These are phyloP conservation scores for Piloderma croceum DNA, from an alignment of 768 basidiomycete genomes.

Conservation along the genomic window DNA sequence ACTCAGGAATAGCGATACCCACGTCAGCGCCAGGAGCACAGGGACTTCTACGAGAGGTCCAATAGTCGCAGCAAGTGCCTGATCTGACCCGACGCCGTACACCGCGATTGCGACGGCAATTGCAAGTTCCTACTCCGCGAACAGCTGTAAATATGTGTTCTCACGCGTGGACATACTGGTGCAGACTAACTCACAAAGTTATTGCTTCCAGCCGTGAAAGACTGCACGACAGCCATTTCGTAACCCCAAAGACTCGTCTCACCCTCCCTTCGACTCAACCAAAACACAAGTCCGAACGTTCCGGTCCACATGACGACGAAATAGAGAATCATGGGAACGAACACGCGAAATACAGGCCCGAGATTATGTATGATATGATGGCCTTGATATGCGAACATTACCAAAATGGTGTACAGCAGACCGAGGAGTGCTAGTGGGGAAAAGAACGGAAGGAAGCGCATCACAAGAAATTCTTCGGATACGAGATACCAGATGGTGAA, in stretches of 20 bases:
- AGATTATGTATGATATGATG: slow-evolving; percentile 70
- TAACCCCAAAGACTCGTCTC: slow-evolving; percentile 38
- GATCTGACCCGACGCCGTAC: slow-evolving; percentile 71
- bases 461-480: slow-evolving; percentile 44
- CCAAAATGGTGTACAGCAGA: slow-evolving; percentile 74
- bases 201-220: slow-evolving; percentile 76
- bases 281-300: slow-evolving; percentile 53
- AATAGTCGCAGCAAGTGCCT: slow-evolving; percentile 78
- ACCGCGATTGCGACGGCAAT: slow-evolving; percentile 78
- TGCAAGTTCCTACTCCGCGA: slow-evolving; percentile 67
- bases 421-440: slow-evolving; percentile 67
- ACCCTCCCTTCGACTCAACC: slow-evolving; percentile 33
- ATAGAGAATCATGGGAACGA: slow-evolving; percentile 77
- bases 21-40: slow-evolving; percentile 63
- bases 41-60: slow-evolving; percentile 79
- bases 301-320: slow-evolving; percentile 72
- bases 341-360: slow-evolving; percentile 71
- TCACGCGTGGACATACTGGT: too few species aligned
- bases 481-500: slow-evolving; percentile 42
- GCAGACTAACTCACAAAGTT: slow-evolving; percentile 53
- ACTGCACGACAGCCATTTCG: slow-evolving; percentile 69
- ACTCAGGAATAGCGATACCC: slow-evolving; percentile 49
- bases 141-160: too few species aligned
- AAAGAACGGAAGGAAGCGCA: slow-evolving; percentile 62
- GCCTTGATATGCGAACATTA: slow-evolving; percentile 67